Evolutionary conservation across 331 rosid species (phyloP).

Genomic region (Rhamnella rubrinervis): DNA sequence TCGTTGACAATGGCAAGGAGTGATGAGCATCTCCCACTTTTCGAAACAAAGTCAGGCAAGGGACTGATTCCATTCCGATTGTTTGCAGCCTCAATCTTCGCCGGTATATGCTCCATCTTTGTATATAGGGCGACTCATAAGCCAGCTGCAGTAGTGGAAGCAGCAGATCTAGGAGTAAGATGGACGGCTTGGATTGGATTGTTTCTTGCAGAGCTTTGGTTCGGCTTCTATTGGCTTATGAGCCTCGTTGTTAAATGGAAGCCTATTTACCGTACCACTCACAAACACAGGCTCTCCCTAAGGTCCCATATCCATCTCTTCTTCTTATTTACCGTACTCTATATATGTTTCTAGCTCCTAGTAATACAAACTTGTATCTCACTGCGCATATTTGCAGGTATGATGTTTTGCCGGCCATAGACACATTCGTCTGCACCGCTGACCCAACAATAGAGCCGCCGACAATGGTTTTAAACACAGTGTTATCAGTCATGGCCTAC

Average conservation of each 20-base stretch:
- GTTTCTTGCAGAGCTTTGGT: constrained; percentile 6
- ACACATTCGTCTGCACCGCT: constrained; percentile 30
- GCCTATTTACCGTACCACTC: constrained; percentile 5
- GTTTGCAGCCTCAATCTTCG: neutral
- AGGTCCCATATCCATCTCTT: neutral
- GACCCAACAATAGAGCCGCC: constrained; percentile 22
- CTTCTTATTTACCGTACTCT: neutral
- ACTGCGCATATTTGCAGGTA: neutral
- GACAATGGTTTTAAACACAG: constrained; percentile 26
- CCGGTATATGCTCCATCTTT: neutral
- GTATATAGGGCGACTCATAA: neutral
- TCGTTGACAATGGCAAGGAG: neutral
- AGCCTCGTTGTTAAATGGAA: neutral
- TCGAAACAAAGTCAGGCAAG: neutral
- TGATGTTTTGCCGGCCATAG: constrained; percentile 20
- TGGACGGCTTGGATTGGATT: constrained; percentile 1
- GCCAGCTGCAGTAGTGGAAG: neutral
- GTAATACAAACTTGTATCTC: too few species aligned
- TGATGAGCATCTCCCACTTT: constrained; percentile 2
- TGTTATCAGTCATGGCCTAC: constrained; percentile 30
- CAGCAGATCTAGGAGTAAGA: neutral
- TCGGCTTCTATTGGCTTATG: neutral
- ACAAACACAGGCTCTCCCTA: constrained; percentile 19
- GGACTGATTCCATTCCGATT: neutral
- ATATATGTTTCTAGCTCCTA: too few species aligned